phyloP scores from a whole-genome alignment of 257 asterid species.

The Solanum ossicruentum region DNA sequence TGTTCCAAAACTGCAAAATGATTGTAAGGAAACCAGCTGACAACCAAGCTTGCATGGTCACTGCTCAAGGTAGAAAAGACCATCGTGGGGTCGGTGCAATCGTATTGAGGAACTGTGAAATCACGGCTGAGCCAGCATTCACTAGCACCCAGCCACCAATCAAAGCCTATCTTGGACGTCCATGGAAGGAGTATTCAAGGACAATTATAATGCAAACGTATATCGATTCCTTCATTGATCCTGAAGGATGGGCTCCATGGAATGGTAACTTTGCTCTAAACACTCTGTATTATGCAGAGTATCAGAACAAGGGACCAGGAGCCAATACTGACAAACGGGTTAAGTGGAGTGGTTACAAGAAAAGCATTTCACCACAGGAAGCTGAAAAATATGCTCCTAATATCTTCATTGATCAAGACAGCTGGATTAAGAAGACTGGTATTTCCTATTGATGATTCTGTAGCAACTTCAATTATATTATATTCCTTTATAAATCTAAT shows the following conservation, averaged over 20 bases:
- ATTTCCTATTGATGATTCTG: constrained; percentile 24
- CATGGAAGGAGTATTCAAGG: constrained; percentile 28
- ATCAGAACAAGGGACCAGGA: constrained; percentile 53
- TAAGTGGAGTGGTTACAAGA: constrained; percentile 55
- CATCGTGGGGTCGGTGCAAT: neutral
- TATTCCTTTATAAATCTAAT: neutral
- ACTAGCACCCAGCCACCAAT: neutral
- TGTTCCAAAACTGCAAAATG: constrained; percentile 47
- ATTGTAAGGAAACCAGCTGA: constrained; percentile 27
- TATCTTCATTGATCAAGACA: constrained; percentile 18
- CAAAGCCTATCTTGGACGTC: constrained; percentile 35
- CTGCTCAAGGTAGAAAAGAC: constrained; percentile 36
- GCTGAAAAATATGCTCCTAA: constrained; percentile 46
- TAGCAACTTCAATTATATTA: neutral
- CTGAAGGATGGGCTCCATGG: constrained; percentile 43
- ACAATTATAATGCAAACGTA: constrained; percentile 22
- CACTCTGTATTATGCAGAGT: constrained; percentile 65
- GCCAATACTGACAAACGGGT: constrained; percentile 31
- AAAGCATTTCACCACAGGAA: constrained; percentile 28
- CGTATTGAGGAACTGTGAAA: constrained; percentile 26
- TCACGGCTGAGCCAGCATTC: constrained; percentile 15
- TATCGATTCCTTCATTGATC: constrained; percentile 19
- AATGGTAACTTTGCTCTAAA: constrained; percentile 28
- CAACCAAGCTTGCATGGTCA: constrained; percentile 30
- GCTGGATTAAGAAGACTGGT: constrained; percentile 38